phyloP scores from a whole-genome alignment of 768 basidiomycete genomes.

The Macrolepiota albuminosa region DNA sequence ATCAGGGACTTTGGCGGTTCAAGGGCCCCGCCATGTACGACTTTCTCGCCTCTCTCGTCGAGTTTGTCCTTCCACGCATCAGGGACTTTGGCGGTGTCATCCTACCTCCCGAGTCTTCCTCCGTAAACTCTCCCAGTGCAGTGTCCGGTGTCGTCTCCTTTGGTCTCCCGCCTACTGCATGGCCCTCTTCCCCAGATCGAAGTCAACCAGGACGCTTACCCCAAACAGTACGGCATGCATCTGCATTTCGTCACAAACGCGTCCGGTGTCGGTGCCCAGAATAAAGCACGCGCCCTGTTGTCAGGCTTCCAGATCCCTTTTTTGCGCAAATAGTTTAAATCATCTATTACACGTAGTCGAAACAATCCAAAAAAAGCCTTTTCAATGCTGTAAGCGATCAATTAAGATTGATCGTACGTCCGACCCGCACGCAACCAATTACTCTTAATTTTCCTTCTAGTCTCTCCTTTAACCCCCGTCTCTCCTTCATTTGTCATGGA shows the following conservation, averaged over 20 bases:
- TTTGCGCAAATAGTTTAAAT: conserved; percentile 31
- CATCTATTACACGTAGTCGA: too few species aligned
- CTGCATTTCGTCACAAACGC: conserved; percentile 92
- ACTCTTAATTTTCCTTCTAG: too few species aligned
- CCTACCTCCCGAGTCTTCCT: conserved; percentile 71
- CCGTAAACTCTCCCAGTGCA: conserved; percentile 65
- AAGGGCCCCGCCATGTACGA: conserved; percentile 93
- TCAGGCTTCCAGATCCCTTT: conserved; percentile 95
- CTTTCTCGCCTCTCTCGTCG: conserved; percentile 81
- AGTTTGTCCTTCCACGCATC: conserved; percentile 93
- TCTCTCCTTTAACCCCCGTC: not conserved
- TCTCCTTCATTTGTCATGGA: not conserved
- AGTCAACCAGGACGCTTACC: conserved; percentile 88
- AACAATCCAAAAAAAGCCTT: too few species aligned
- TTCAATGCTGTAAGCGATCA: not conserved
- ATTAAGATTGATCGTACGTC: not conserved
- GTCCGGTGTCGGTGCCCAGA: conserved; percentile 84
- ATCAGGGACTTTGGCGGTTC: conserved; percentile 88
- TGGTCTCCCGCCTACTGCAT: conserved; percentile 84
- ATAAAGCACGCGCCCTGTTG: conserved; percentile 78
- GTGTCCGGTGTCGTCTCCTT: conserved; percentile 88
- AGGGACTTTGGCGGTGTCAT: conserved; percentile 85
- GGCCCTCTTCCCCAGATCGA: conserved; percentile 92
- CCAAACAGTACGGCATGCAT: conserved; percentile 84
- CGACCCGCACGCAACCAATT: too few species aligned